Evolutionary conservation across 495 filamentous ascomycete genomes (phyloP), one percentile per base, ranked within the genome.

Genomic region (Lineolata rhizophorae): DNA sequence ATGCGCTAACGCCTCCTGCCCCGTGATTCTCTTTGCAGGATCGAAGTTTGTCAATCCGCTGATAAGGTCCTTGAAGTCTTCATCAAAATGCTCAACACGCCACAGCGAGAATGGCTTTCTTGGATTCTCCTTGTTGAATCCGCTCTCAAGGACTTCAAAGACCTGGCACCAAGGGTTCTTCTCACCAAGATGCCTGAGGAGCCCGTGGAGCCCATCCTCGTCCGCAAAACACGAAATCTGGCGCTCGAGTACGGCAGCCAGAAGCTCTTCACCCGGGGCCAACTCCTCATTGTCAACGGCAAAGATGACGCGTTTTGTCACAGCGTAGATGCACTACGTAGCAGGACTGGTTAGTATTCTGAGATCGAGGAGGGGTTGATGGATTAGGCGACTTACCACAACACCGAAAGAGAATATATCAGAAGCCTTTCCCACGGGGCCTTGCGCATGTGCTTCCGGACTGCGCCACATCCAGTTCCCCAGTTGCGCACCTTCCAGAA

Each of bases 221-320:
- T 64, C 53, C 32, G 52, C 58, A 44, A 62, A 64, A 35, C 59
- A 61, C 2, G 60, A 64, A 11, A 60, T 52, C 34, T 62, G 57
- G 15, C 60, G 56, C 36, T 51, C 48, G 14, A 55, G 42, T 11
- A 52, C 50, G 27, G 54, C 43, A 36, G 57, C 58, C 38, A 65
- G 58, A 18, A 55, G 58, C 40, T 59, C 55, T 27, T 56, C 56
- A 36, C 57, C 52, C 34, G 44, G 39, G 17, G 38, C 39, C 27
- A 50, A 27, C 33, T 50, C 44, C 1, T 48, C 35, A 20, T 52
- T 40, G 14, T 31, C 29, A 18, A 48, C 44, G 11, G 41, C 44
- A 22, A 50, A 49, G 27, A 52, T 40, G 29, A 52, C 27, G 25
- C 42, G 41, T 21, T 44, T 47, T 18, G 43, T 36, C 3, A 53